Evolutionary conservation across 768 basidiomycete species (phyloP).

Genomic region (Mrakia blollopis): DNA sequence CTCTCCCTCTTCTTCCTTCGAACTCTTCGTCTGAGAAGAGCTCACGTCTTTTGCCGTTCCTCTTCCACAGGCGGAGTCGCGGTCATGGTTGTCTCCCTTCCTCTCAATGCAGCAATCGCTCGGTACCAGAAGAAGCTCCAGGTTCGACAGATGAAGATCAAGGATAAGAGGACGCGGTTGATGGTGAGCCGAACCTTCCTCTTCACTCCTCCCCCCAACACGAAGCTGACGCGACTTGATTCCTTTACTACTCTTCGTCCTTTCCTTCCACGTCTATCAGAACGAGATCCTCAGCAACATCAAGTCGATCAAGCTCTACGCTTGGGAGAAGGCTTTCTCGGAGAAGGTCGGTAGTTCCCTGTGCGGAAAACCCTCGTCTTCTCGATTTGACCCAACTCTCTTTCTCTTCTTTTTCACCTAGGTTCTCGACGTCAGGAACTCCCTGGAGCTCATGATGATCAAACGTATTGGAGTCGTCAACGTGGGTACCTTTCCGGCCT

Average conservation of each 20-base stretch:
- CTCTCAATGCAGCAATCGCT: conserved; percentile 53
- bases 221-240: not conserved
- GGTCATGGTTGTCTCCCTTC: conserved; percentile 40
- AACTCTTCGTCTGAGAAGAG: too few relatives aligned
- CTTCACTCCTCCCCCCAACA: not conserved
- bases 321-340: conserved; percentile 90
- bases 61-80: conserved; percentile 73
- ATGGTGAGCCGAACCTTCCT: not conserved
- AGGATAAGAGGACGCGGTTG: conserved; percentile 66
- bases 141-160: conserved; percentile 85
- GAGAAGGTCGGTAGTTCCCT: conserved; percentile 55
- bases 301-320: conserved; percentile 63
- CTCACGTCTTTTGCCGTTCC: conserved; percentile 37
- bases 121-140: conserved; percentile 57
- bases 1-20: not conserved
- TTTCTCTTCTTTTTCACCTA: too few relatives aligned
- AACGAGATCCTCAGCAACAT: conserved; percentile 78
- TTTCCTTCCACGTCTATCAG: not conserved
- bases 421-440: conserved; percentile 48
- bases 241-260: not conserved
- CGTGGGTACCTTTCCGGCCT: conserved; percentile 48
- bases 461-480: conserved; percentile 72
- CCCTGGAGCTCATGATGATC: conserved; percentile 74
- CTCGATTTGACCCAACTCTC: too few relatives aligned
- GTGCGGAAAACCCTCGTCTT: too few relatives aligned